Evolutionary conservation across 1,139 yeast genomes (phyloP).

Genomic region (Sugiyamaella castrensis): DNA sequence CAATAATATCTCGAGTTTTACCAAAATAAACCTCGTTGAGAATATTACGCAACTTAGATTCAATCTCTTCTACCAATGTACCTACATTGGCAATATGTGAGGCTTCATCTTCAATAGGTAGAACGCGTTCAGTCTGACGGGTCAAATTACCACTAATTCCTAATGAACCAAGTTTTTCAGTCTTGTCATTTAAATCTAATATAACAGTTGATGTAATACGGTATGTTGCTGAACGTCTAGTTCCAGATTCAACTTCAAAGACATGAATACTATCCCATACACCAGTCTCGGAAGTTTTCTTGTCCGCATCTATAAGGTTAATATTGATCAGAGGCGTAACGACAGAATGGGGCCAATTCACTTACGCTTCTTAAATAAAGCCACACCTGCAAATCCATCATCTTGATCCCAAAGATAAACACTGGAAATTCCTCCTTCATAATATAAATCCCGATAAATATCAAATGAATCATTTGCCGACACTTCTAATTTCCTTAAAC

Average conservation of each 20-base stretch:
- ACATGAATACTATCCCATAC: slow-evolving; percentile 95
- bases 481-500: slow-evolving; percentile 69
- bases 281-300: slow-evolving; percentile 41
- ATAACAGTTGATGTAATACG: slow-evolving; percentile 86
- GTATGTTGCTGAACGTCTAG: slow-evolving; percentile 53
- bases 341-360: slow-evolving; percentile 3
- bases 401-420: slow-evolving; percentile 88
- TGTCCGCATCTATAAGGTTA: slow-evolving; percentile 5
- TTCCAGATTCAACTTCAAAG: slow-evolving; percentile 62
- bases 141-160: slow-evolving; percentile 80
- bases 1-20: slow-evolving; percentile 81
- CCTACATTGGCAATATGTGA: slow-evolving; percentile 86
- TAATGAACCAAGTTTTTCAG: slow-evolving; percentile 39
- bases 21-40: slow-evolving; percentile 94
- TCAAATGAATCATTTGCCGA: slow-evolving; percentile 90
- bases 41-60: slow-evolving; percentile 79
- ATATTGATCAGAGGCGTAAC: no score
- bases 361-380: slow-evolving; percentile 70
- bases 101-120: slow-evolving; percentile 48
- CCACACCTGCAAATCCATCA: slow-evolving; percentile 84
- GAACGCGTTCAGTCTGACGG: slow-evolving; percentile 56
- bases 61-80: slow-evolving; percentile 80
- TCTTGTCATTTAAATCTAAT: slow-evolving; percentile 53
- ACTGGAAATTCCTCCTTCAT: slow-evolving; percentile 88
- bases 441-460: slow-evolving; percentile 86